These are phyloP conservation scores for Dactylella cylindrospora DNA, from an alignment of 2,329 filamentous ascomycete species.

Conservation along the genomic window DNA sequence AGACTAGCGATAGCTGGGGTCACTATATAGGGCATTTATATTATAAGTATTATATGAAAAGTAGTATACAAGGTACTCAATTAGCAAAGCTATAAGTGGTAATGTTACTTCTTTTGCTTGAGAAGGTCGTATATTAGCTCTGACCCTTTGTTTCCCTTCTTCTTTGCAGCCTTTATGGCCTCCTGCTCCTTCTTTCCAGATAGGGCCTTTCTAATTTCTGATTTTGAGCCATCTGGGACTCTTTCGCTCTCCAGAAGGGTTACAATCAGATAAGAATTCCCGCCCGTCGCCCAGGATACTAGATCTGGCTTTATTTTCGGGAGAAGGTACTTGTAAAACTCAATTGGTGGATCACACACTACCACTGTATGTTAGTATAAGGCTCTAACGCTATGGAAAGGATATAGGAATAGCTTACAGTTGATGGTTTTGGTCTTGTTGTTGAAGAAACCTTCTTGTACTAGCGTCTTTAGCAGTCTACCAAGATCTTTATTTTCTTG, in stretches of 20 bases:
- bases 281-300: conserved; percentile 79
- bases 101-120: conserved; percentile 16
- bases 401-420: conserved; percentile 15
- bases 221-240: conserved; percentile 62
- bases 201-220: conserved; percentile 56
- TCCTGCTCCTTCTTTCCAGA: conserved; percentile 30
- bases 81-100: no score
- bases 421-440: conserved; percentile 62
- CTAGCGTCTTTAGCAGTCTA: conserved; percentile 85
- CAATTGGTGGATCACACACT: conserved; percentile 71
- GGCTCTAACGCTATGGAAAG: not conserved
- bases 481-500: conserved; percentile 61
- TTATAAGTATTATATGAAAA: no score
- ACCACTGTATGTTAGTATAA: conserved; percentile 55
- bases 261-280: conserved; percentile 82
- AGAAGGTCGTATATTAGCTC: conserved; percentile 31
- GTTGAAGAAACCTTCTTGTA: conserved; percentile 86
- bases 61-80: no score
- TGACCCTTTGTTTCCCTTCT: conserved; percentile 51
- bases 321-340: conserved; percentile 81
- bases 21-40: no score
- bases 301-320: conserved; percentile 73
- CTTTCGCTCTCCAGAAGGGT: conserved; percentile 67
- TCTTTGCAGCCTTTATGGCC: conserved; percentile 69
- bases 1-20: no score